Base-by-base conservation (phyloP, 768 basidiomycete species). In the Hydnomerulius pinastri region DNA sequence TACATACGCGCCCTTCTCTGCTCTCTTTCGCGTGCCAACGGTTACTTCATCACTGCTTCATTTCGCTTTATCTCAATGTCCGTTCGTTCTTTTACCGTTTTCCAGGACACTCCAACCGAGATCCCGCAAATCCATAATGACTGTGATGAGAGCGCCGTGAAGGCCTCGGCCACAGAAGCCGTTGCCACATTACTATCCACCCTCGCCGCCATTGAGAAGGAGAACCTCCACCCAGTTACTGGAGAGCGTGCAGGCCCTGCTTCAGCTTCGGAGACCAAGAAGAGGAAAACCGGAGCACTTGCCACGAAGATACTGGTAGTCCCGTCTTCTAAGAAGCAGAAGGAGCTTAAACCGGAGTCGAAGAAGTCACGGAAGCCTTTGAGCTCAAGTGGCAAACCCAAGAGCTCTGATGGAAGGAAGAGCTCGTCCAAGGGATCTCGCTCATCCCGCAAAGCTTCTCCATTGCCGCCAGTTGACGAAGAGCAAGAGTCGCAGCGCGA, bases 141-240 rank as follows among this genome's bases (percentile, higher is more conserved):
- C 57, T 44, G 27, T 39, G 62, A 60, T 46, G 54, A 63, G 43
- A 59, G 58, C 50, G 29, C 62, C 53, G 46, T 55, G 11, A 57
- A 45, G n/a, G 56, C 48, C 53, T 50, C 54, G 4, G 44, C 53
- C 36, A 40, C 66, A 40, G 64, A 63, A 53, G 43, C 53, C 32
- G 57, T 66, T 51, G 56, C 71, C 54, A 70, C 73, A 57, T 54
- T 65, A 7, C 55, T 70, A 48, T 68, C 71, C 51, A 66, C 73
- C 4, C 65, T 68, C 21, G 66, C 69, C 9, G 67, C 74, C 30
- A 59, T 73, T 33, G 86, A 90, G 73, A 91, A 91, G 76, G 89
- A 91, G 71, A 91, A 91, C 63, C 73, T 84, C 37, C 77, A 90
- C 65, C 89, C 89, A 38, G 55, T 85, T 58, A 90, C 89, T 3